Base-by-base conservation (phyloP, 768 basidiomycete species). In the Suillus placidus region DNA sequence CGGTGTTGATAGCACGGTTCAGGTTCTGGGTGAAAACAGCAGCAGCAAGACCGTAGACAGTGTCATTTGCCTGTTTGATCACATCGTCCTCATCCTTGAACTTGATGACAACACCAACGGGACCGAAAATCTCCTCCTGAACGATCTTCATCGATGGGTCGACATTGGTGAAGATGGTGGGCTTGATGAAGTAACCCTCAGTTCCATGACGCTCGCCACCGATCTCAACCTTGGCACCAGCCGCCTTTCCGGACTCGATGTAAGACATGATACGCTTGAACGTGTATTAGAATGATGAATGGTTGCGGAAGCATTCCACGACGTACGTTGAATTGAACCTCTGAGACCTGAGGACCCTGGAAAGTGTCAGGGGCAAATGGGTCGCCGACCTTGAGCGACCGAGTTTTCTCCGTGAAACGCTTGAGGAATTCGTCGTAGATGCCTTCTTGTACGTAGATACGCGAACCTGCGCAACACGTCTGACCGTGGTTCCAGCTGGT, bases 11-110 rank as follows among this genome's bases (percentile, higher is more conserved):
- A 0, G 92, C 94, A 34, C 90, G 84, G 69, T 84, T 87, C 80
- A 97, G 77, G 77, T 96, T 84, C 72, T 87, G 82, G 42, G 91
- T 88, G 83, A 95, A 97, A 62, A 99, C 88, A 9, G 91, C 91
- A 3, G 92, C 88, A 16, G 94, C 94, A 54, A 97, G 86, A 65
- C 96, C 96, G 76, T 95, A 97, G 60, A 80, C 72, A 0, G 92
- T 90, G 74, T 97, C 90, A 78, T 99, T 99, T 34, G 94, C 97
- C 72, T 86, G 83, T 56, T 75, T 77, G 69, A 93, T 78, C 45
- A 88, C 88, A 64, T 92, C 87, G 69, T 85, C 83, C 67, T 86
- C 87, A 60, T 85, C 83, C 71, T 88, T 85, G 80, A 95, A 94
- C 74, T 88, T 89, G 80, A 89, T 84, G 45, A 95, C 78, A 34